phyloP scores from a whole-genome alignment of 495 filamentous ascomycete genomes.

The Hypoxylon trugodes region DNA sequence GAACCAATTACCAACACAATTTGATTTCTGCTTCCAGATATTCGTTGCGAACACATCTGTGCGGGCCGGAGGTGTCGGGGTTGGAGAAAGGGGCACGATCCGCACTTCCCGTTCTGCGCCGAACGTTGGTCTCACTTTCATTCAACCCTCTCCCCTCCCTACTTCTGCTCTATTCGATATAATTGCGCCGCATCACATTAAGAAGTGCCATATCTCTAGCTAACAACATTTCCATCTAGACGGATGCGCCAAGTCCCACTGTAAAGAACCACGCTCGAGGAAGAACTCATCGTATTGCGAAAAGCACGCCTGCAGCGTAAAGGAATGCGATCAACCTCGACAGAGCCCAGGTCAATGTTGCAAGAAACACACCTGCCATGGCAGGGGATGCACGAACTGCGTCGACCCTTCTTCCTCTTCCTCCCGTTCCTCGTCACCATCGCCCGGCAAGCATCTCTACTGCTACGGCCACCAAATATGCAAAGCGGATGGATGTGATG shows the following conservation, averaged over 20 bases:
- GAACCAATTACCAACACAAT: not conserved
- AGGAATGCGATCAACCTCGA: constrained; percentile 24
- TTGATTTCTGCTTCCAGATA: constrained; percentile 12
- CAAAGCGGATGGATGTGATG: constrained; percentile 4
- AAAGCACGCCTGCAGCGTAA: constrained; percentile 21
- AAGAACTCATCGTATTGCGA: constrained; percentile 24
- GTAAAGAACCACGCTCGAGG: constrained; percentile 20
- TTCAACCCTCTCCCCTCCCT: not conserved
- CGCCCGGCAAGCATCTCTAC: not conserved
- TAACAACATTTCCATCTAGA: constrained; percentile 23
- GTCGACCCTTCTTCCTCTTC: not conserved
- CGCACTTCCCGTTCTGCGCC: constrained; percentile 16
- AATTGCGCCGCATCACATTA: not conserved
- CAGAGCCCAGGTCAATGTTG: constrained; percentile 16
- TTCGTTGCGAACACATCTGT: constrained; percentile 13
- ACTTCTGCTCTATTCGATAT: not conserved
- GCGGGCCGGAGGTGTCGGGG: constrained; percentile 10
- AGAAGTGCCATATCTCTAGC: not conserved
- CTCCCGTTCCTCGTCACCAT: not conserved
- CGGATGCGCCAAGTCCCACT: constrained; percentile 9
- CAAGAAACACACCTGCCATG: constrained; percentile 23
- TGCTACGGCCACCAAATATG: constrained; percentile 27
- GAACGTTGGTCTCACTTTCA: constrained; percentile 28
- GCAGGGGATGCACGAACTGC: constrained; percentile 9
- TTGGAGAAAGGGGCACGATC: constrained; percentile 15